Percentiles rank a stretch among this genome's conserved stretches.
These are phyloP conservation scores for Coemansia sp. DNA, from an alignment of 192 early-diverging fungal genomes.

Conservation along the genomic window DNA sequence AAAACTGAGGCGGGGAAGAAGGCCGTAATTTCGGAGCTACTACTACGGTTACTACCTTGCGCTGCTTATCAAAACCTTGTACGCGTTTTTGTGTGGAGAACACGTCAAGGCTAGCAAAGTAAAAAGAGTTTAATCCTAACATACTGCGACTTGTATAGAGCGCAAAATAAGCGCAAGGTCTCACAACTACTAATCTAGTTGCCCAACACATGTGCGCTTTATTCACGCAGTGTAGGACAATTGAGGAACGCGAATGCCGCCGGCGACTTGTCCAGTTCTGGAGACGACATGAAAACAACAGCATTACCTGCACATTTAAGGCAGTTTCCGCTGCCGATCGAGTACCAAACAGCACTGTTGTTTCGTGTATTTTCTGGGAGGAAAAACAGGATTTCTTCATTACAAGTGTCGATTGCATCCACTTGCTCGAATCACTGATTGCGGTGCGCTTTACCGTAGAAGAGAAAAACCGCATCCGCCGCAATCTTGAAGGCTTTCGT, in stretches of 20 bases:
- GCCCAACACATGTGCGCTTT: neutral
- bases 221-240: constrained; percentile 38
- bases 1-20: neutral
- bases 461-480: constrained; percentile 84
- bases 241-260: constrained; percentile 64
- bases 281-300: constrained; percentile 64
- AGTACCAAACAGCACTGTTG: constrained; percentile 65
- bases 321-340: constrained; percentile 60
- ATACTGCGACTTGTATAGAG: neutral
- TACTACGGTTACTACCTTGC: neutral
- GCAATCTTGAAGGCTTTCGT: constrained; percentile 78
- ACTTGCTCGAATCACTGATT: constrained; percentile 71
- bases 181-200: neutral
- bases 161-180: neutral
- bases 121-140: neutral
- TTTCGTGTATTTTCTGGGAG: constrained; percentile 81
- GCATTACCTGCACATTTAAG: constrained; percentile 65
- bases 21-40: neutral
- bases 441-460: constrained; percentile 75
- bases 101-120: neutral
- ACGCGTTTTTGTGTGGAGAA: neutral
- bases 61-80: neutral
- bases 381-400: constrained; percentile 73
- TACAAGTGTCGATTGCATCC: constrained; percentile 77
- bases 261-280: constrained; percentile 75